phyloP scores from a whole-genome alignment of 2,329 filamentous ascomycete species.

The Drechmeria coniospora region DNA sequence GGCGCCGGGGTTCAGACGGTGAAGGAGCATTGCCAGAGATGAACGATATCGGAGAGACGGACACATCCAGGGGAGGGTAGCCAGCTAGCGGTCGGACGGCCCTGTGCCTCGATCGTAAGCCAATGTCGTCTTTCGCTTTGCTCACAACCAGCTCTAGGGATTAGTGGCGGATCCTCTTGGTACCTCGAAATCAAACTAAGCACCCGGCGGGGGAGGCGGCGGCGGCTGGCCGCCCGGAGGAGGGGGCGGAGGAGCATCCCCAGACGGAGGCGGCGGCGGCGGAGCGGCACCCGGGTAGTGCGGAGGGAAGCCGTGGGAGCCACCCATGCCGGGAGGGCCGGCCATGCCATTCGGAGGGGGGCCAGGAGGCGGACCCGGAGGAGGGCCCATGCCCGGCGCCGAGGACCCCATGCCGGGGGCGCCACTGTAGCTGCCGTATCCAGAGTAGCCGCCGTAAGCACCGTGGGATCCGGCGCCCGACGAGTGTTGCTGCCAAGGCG shows the following conservation, averaged over 20 bases:
- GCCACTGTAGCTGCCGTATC: conserved; percentile 30
- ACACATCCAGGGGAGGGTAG: too few species aligned
- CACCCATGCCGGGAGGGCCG: conserved; percentile 39
- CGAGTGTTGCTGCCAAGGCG: conserved; percentile 28
- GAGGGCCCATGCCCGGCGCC: conserved; percentile 24
- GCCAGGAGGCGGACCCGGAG: conserved; percentile 27
- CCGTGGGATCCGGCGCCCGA: conserved; percentile 35
- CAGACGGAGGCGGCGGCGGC: conserved; percentile 45
- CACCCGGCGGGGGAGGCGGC: conserved; percentile 44
- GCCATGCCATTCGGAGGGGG: conserved; percentile 29
- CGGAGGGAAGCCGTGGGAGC: conserved; percentile 50
- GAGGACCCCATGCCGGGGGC: conserved; percentile 25
- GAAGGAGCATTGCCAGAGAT: too few species aligned
- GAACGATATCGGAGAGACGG: too few species aligned
- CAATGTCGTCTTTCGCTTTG: not conserved
- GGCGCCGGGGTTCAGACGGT: too few species aligned
- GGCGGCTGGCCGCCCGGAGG: conserved; percentile 48
- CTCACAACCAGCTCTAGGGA: not conserved
- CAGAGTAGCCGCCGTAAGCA: conserved; percentile 41
- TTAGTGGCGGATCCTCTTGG: not conserved
- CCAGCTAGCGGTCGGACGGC: not conserved
- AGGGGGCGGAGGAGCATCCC: conserved; percentile 41
- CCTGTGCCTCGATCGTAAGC: conserved; percentile 1
- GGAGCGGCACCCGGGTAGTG: conserved; percentile 41
- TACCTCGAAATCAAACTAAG: conserved; percentile 15